Conservation (phyloP, 2,329 filamentous ascomycete species). For the Xylogone sp. region DNA sequence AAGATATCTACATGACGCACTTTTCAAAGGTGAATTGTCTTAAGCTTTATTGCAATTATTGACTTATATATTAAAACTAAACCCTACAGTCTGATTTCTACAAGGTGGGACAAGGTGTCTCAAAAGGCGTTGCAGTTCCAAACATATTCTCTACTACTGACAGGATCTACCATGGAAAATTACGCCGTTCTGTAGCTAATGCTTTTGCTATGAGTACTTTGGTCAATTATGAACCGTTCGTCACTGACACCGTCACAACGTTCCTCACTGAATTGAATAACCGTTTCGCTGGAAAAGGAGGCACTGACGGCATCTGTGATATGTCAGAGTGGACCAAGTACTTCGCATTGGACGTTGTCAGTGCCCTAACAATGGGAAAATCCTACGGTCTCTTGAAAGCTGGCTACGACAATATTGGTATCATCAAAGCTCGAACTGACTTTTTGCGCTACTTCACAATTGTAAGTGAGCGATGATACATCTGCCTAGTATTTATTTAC, state of each 20-base stretch:
- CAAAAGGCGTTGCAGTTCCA: not conserved
- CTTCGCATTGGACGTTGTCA: conserved; percentile 4
- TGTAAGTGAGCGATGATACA: not conserved
- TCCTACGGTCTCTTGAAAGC: conserved; percentile 1
- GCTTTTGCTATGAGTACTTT: conserved; percentile 4
- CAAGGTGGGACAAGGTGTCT: not conserved
- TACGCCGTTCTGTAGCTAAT: not conserved
- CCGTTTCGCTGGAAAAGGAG: not conserved
- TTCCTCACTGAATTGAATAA: not conserved
- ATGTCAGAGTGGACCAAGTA: conserved; percentile 4
- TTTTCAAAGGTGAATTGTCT: not conserved
- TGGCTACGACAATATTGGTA: not conserved
- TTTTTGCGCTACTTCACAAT: not conserved
- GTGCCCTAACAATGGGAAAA: conserved; percentile 1
- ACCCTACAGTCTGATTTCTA: not conserved
- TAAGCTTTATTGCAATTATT: too few relatives aligned
- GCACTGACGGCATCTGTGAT: not conserved
- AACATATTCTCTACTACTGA: not conserved
- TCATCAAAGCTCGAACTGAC: not conserved
- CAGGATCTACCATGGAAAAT: conserved; percentile 1
- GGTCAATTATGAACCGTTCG: conserved; percentile 3
- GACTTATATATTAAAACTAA: too few relatives aligned
- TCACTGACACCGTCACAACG: not conserved
- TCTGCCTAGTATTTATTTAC: not conserved
- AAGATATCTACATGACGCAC: conserved; percentile 8